Conservation (phyloP, 1,284 basidiomycete genomes). For the Trametes hirsuta region DNA sequence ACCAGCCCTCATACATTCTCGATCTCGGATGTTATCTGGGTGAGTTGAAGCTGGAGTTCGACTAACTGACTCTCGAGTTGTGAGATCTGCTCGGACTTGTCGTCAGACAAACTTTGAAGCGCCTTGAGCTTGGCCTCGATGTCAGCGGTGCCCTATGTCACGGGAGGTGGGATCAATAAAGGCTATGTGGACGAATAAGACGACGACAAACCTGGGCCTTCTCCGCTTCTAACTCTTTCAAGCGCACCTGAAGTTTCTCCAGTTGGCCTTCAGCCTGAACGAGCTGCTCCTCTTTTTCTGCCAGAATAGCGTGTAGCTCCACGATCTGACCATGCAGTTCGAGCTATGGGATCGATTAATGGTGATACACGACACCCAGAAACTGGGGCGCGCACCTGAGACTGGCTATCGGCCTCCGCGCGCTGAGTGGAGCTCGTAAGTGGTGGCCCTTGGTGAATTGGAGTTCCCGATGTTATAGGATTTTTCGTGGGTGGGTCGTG, state of each 20-base stretch:
- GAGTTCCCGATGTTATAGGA: slow-evolving; percentile 5
- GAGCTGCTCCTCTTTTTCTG: slow-evolving; percentile 24
- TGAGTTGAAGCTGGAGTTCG: slow-evolving; percentile 20
- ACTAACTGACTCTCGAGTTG: slow-evolving; percentile 22
- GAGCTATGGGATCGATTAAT: neutral
- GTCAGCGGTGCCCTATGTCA: neutral
- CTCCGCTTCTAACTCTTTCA: slow-evolving; percentile 8
- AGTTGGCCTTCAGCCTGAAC: slow-evolving; percentile 16
- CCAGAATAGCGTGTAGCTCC: slow-evolving; percentile 22
- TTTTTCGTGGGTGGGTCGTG: neutral
- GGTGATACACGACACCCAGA: neutral
- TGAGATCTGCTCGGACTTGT: slow-evolving; percentile 20
- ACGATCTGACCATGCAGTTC: slow-evolving; percentile 13
- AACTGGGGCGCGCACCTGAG: slow-evolving; percentile 17
- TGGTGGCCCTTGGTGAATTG: slow-evolving; percentile 13
- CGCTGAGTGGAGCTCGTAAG: slow-evolving; percentile 29
- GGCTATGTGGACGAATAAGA: too few relatives aligned
- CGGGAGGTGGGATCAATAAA: neutral
- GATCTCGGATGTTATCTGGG: slow-evolving; percentile 13
- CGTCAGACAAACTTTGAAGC: slow-evolving; percentile 10
- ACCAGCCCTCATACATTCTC: slow-evolving; percentile 16
- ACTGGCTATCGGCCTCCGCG: slow-evolving; percentile 30
- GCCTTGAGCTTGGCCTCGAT: slow-evolving; percentile 11
- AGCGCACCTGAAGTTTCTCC: slow-evolving; percentile 14
- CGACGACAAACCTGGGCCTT: slow-evolving; percentile 5